These are phyloP conservation scores for Ampelomyces quisqualis DNA, from an alignment of 2,329 filamentous ascomycete species.

Conservation along the genomic window DNA sequence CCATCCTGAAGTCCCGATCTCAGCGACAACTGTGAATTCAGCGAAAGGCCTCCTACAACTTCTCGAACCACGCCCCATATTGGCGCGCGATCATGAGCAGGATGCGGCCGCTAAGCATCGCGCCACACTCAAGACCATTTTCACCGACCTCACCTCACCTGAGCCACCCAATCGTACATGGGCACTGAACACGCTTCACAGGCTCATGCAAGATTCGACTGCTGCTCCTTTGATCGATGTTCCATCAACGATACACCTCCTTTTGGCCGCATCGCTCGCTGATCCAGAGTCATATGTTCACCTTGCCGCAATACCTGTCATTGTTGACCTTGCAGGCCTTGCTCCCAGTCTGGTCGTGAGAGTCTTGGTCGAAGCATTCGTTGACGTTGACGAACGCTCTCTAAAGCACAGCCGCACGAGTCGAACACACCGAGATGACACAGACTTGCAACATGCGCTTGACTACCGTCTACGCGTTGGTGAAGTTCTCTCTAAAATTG, in stretches of 20 bases:
- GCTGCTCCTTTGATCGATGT: slow-evolving; percentile 64
- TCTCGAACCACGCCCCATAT: slow-evolving; percentile 55
- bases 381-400: slow-evolving; percentile 59
- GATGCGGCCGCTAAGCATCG: slow-evolving; percentile 54
- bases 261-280: slow-evolving; percentile 64
- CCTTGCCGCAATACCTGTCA: slow-evolving; percentile 65
- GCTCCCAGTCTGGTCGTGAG: slow-evolving; percentile 63
- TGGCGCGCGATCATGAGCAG: slow-evolving; percentile 29
- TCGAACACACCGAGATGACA: slow-evolving; percentile 23
- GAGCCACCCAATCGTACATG: slow-evolving; percentile 43
- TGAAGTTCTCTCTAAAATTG: slow-evolving; percentile 49
- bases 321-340: slow-evolving; percentile 61
- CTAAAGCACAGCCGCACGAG: slow-evolving; percentile 17
- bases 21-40: slow-evolving; percentile 27
- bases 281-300: slow-evolving; percentile 73
- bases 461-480: slow-evolving; percentile 69
- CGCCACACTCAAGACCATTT: slow-evolving; percentile 20
- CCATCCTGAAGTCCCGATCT: slow-evolving; percentile 7
- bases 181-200: slow-evolving; percentile 35
- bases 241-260: slow-evolving; percentile 62
- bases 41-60: slow-evolving; percentile 52
- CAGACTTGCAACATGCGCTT: slow-evolving; percentile 45
- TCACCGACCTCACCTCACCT: slow-evolving; percentile 34
- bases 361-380: slow-evolving; percentile 67
- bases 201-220: slow-evolving; percentile 54